phyloP scores from a whole-genome alignment of 2,329 filamentous ascomycete species.

The Apiospora saccharicola region DNA sequence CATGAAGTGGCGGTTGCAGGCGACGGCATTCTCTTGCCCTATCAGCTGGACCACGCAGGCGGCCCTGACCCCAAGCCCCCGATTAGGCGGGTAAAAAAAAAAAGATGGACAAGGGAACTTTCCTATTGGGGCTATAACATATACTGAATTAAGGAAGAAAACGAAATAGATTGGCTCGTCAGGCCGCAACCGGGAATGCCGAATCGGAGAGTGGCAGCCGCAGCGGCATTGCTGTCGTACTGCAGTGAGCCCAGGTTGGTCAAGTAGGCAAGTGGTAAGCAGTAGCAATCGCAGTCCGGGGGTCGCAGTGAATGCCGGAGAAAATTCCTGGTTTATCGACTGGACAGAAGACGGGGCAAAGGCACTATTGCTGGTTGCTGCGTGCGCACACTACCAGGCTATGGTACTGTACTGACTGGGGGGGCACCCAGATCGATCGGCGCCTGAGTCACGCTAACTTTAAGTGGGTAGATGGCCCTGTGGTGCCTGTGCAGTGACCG shows the following conservation, averaged over 20 bases:
- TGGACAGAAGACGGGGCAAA: not conserved
- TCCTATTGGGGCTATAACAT: slow-evolving; percentile 2
- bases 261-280: not conserved
- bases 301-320: slow-evolving; percentile 1
- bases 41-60: slow-evolving; percentile 8
- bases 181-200: slow-evolving; percentile 8
- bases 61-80: slow-evolving; percentile 20
- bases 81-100: not conserved
- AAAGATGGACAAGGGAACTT: not conserved
- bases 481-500: not conserved
- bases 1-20: slow-evolving; percentile 8
- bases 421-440: not conserved
- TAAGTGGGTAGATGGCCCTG: not conserved
- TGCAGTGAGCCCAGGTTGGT: not conserved
- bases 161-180: not conserved
- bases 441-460: slow-evolving; percentile 14
- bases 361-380: not conserved
- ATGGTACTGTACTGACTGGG: too few relatives aligned
- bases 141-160: not conserved
- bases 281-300: not conserved
- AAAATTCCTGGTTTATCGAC: slow-evolving; percentile 20
- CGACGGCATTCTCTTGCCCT: slow-evolving; percentile 21
- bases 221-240: slow-evolving; percentile 15
- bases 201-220: slow-evolving; percentile 19
- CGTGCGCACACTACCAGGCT: too few relatives aligned